A percentile compares a stretch with the other conserved stretches of the same genome.
Conservation (phyloP, 2,329 filamentous ascomycete genomes). For the Ilyonectria destructans region DNA sequence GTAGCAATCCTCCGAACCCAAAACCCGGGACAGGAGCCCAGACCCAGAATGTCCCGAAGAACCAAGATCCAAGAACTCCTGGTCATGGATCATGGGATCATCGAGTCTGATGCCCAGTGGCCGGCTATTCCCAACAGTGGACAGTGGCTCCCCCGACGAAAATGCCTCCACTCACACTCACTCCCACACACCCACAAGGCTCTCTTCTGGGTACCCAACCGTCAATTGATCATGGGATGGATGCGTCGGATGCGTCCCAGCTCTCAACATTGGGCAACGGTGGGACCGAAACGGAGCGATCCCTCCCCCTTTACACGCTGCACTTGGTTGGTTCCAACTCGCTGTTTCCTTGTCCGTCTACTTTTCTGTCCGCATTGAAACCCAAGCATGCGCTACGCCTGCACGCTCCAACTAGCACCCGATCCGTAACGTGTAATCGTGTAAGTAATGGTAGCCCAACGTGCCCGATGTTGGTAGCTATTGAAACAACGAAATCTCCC, state of each 20-base stretch:
- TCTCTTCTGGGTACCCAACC: conserved; percentile 24
- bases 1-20: neutral
- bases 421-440: conserved; percentile 15
- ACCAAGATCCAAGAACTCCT: conserved; percentile 19
- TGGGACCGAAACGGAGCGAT: conserved; percentile 23
- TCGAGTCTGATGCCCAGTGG: conserved; percentile 11
- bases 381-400: conserved; percentile 24
- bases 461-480: conserved; percentile 16
- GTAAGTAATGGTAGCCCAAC: conserved; percentile 21
- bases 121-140: neutral
- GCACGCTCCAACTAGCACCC: conserved; percentile 6
- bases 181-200: conserved; percentile 24
- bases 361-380: conserved; percentile 21
- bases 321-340: conserved; percentile 10
- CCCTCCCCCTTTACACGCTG: neutral
- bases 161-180: conserved; percentile 11
- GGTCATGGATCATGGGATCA: conserved; percentile 22
- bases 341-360: conserved; percentile 11
- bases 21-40: neutral
- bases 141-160: conserved; percentile 19
- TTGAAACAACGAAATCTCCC: conserved; percentile 18
- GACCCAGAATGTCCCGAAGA: conserved; percentile 14
- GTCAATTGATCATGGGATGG: conserved; percentile 7
- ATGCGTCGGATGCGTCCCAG: conserved; percentile 9
- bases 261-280: conserved; percentile 29